Conservation (phyloP, 2,329 filamentous ascomycete genomes). For the Endocalyx cinctus region DNA sequence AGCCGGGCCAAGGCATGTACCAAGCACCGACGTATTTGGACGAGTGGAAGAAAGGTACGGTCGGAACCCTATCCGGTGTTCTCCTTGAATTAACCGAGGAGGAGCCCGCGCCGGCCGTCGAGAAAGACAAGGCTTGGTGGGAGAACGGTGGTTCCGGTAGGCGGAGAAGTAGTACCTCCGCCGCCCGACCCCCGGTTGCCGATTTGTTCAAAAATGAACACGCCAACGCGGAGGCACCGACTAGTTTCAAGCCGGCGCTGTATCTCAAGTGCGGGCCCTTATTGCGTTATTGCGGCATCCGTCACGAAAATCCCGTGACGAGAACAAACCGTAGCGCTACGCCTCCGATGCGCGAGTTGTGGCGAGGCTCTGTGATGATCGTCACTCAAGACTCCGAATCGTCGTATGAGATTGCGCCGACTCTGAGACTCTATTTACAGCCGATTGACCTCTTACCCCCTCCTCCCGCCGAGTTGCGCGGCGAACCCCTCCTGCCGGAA, state of each 20-base stretch:
- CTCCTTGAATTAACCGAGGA: slow-evolving; percentile 58
- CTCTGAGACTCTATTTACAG: slow-evolving; percentile 79
- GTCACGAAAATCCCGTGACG: slow-evolving; percentile 50
- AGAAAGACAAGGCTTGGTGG: slow-evolving; percentile 69
- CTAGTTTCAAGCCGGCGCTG: slow-evolving; percentile 75
- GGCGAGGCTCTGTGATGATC: slow-evolving; percentile 94
- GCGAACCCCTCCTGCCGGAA: slow-evolving; percentile 66
- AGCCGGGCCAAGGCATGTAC: slow-evolving; percentile 53
- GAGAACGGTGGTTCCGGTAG: slow-evolving; percentile 56
- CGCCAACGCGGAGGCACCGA: slow-evolving; percentile 58
- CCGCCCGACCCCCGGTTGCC: slow-evolving; percentile 47
- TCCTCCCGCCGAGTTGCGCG: slow-evolving; percentile 64
- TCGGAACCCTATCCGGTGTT: slow-evolving; percentile 54
- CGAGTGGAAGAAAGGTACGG: slow-evolving; percentile 67
- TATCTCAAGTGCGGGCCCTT: slow-evolving; percentile 89
- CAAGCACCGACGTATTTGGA: slow-evolving; percentile 57
- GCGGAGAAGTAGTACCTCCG: slow-evolving; percentile 41
- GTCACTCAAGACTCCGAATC: slow-evolving; percentile 83
- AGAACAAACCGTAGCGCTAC: slow-evolving; percentile 32
- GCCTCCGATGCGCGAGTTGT: slow-evolving; percentile 64
- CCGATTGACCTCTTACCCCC: slow-evolving; percentile 77
- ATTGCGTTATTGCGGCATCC: slow-evolving; percentile 82
- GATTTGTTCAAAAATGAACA: slow-evolving; percentile 65
- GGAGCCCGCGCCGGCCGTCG: slow-evolving; percentile 26
- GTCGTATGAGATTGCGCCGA: slow-evolving; percentile 74